Percentiles rank a stretch among this genome's conserved stretches.
These are phyloP conservation scores for Oemleria cerasiformis DNA, from an alignment of 306 rosid genomes.

Conservation along the genomic window DNA sequence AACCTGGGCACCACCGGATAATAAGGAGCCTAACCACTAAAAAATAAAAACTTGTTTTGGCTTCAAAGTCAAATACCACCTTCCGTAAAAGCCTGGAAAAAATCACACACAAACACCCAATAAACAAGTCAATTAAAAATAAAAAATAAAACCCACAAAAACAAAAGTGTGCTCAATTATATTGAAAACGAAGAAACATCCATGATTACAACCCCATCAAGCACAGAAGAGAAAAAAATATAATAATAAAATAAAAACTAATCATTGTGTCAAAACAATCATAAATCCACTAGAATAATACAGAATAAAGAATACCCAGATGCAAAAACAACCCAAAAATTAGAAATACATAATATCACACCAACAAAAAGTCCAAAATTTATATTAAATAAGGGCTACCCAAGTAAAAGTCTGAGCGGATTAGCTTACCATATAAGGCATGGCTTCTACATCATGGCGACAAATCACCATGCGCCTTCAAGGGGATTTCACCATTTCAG, in stretches of 20 bases:
- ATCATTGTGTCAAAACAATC: constrained; percentile 28
- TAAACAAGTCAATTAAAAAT: constrained; percentile 26
- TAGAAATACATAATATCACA: background rate
- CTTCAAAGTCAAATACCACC: constrained; percentile 66
- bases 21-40: constrained; percentile 28
- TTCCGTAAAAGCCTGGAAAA: constrained; percentile 69
- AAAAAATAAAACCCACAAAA: constrained; percentile 1
- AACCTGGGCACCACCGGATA: constrained; percentile 32
- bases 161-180: constrained; percentile 5
- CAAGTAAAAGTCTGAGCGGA: background rate
- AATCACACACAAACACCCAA: constrained; percentile 37
- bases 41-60: constrained; percentile 26
- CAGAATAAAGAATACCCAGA: constrained; percentile 27
- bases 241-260: background rate
- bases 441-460: constrained; percentile 37
- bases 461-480: constrained; percentile 20
- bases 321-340: constrained; percentile 9
- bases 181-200: constrained; percentile 26
- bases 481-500: constrained; percentile 15
- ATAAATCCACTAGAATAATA: constrained; percentile 20
- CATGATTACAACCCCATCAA: constrained; percentile 31
- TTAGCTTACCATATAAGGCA: constrained; percentile 28
- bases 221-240: constrained; percentile 14
- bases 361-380: background rate
- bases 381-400: background rate